Evolutionary conservation across 352 stramenopile species (phyloP), one percentile per base, ranked within the genome.

Genomic region (Phytophthora megakarya): DNA sequence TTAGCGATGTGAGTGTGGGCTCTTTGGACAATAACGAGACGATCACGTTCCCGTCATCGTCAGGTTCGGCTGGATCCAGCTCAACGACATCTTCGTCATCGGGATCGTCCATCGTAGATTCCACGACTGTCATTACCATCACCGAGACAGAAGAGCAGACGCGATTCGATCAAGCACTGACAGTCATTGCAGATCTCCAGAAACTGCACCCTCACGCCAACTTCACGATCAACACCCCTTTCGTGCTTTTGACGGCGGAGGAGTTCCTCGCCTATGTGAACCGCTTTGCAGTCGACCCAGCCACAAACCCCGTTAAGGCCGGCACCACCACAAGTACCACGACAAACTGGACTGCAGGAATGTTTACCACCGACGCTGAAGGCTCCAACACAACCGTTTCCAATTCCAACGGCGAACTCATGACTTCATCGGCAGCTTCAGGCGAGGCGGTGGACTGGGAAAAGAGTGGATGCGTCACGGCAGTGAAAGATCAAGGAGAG

Each of bases 361-460:
- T 63, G 69, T 72, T 79, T 53, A 75, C 61, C 12, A 70, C 71
- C 28, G 67, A 65, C 35, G 42, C 65, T 7, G 42, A 53, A 46
- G 33, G 35, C 18, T 57, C 61, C 19, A 53, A 30, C 18, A 61
- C 18, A 15, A 47, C 18, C 13, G 37, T 18, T 55, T 51, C 60
- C 16, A 67, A 38, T 42, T 15, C 10, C n/a, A 70, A 71, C 11
- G 65, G 58, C 9, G 72, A 75, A 10, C 62, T 70, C 7, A 76
- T 61, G 66, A 88, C 76, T 3, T 65, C 58, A 1, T 68, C 78
- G 3, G 78, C 78, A 9, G 74, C 71, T 0, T 38, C 66, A 10
- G 76, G 73, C 9, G 70, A 90, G 61, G 62, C 45, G 18, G 71
- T 89, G 30, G 84, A 97, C 61, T 97, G 88, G 89, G 67, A 87